Evolutionary conservation across 2,329 filamentous ascomycete genomes (phyloP).

Genomic region (Tolypocladium paradoxum): DNA sequence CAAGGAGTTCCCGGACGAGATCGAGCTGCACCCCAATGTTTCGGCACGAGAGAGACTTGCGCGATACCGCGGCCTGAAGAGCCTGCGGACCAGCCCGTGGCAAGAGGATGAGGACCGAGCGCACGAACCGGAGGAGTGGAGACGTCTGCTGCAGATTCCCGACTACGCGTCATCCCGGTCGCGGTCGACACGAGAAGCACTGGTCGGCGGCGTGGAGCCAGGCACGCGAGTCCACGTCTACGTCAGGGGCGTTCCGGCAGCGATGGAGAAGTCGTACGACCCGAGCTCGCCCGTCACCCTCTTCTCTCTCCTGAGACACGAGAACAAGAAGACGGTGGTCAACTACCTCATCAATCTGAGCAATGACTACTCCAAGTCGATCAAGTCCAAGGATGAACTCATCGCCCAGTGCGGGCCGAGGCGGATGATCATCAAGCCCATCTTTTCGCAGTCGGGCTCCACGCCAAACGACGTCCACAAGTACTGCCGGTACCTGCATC

Average conservation of each 20-base stretch:
- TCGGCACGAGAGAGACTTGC: conserved; percentile 75
- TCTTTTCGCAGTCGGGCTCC: conserved; percentile 81
- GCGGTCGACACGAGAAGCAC: conserved; percentile 65
- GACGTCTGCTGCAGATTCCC: conserved; percentile 71
- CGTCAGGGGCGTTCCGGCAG: conserved; percentile 42
- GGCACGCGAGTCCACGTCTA: conserved; percentile 78
- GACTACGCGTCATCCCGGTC: conserved; percentile 82
- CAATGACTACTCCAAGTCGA: conserved; percentile 61
- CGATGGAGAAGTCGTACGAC: conserved; percentile 35
- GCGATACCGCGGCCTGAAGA: conserved; percentile 87
- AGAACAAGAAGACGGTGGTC: conserved; percentile 84
- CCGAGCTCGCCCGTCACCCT: conserved; percentile 52
- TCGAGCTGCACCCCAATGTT: conserved; percentile 83
- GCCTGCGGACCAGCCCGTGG: conserved; percentile 77
- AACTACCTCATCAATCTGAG: conserved; percentile 85
- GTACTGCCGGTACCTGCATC: conserved; percentile 84
- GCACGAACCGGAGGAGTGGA: conserved; percentile 84
- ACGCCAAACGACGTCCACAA: conserved; percentile 97
- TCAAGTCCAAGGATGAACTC: conserved; percentile 87
- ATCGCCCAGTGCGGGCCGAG: conserved; percentile 86
- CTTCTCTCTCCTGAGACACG: conserved; percentile 83
- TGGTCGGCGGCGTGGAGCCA: conserved; percentile 76
- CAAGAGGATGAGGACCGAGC: conserved; percentile 78
- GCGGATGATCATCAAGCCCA: conserved; percentile 75
- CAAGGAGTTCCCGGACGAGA: conserved; percentile 92